These are phyloP conservation scores for Xanthoparmelia taractica DNA, from an alignment of 495 filamentous ascomycete genomes.

Conservation along the genomic window DNA sequence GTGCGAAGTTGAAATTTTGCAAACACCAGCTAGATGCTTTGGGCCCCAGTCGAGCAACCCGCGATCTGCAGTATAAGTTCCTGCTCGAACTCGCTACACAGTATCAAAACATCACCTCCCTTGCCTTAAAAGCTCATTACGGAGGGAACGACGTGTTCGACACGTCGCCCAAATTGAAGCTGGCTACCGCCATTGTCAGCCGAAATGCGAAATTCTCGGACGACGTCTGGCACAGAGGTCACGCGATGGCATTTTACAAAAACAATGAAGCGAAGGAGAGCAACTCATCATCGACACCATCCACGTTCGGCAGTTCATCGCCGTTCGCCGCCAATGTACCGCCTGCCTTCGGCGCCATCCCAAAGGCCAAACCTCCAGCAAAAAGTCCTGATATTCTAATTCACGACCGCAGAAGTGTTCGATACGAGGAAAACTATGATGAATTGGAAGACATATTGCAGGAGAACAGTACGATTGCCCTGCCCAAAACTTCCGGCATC, in stretches of 20 bases:
- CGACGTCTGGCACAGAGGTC: conserved; percentile 34
- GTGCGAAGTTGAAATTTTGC: conserved; percentile 31
- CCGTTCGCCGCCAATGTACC: neutral
- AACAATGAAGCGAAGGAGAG: neutral
- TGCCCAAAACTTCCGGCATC: conserved; percentile 23
- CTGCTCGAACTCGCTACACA: conserved; percentile 36
- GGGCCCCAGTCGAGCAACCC: conserved; percentile 38
- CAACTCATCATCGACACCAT: neutral
- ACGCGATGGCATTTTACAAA: conserved; percentile 33
- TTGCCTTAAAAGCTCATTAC: conserved; percentile 41
- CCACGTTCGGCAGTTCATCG: neutral
- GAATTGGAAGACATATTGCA: conserved; percentile 31
- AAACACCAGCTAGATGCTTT: conserved; percentile 31
- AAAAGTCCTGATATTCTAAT: neutral
- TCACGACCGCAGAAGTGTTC: neutral
- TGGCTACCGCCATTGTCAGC: conserved; percentile 41
- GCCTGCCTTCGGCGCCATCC: neutral
- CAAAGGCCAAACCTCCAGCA: neutral
- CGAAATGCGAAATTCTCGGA: conserved; percentile 38
- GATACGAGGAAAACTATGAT: conserved; percentile 13
- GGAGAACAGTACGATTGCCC: conserved; percentile 1
- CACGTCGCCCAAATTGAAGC: conserved; percentile 24
- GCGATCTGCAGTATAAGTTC: conserved; percentile 38
- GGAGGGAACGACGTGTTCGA: conserved; percentile 36
- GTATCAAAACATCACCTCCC: conserved; percentile 38